Evolutionary conservation across 441 rosid species (phyloP), one percentile per base, ranked within the genome.

Genomic region (Adansonia grandidieri): DNA sequence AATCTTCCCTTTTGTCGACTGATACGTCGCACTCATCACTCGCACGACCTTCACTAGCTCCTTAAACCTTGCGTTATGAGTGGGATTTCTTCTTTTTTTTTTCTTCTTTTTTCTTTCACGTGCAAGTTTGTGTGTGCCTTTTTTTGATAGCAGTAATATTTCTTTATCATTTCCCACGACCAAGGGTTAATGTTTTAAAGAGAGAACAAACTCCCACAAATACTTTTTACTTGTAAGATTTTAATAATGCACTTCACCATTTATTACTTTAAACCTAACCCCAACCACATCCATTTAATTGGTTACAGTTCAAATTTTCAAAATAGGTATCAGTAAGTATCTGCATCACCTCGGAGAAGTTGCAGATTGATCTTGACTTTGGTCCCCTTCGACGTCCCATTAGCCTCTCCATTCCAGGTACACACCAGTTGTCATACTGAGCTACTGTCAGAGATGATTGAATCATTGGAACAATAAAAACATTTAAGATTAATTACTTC

Each of bases 1-100:
- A 83, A 78, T 44, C 81, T 80, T 69, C 88, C 84, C 74, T 86
- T 87, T 86, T 86, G 89, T 87, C 87, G 77, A 87, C 79, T 84
- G 89, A 87, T 83, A 84, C 73, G 94, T 90, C 89, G 88, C 91
- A 87, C 85, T 89, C 94, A 84, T 87, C 85, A 84, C 87, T 77
- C 79, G 86, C 86, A 86, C 86, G 83, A 68, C 84, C 74, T 73
- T 60, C 54, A 60, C 54, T 9, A 5, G 9, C 77, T 66, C 83
- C 80, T 73, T 19, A 62, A 80, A 80, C 72, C 78, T 47, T 61
- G 84, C 67, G 69, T 50, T 63, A 5, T 32, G 15, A n/a, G 77
- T 71, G 77, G 50, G 67, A 3, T 37, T 22, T 54, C 60, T 51
- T 37, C 42, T 37, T 42, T 8, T 19, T 15, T 71, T 51, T 13